Base-by-base conservation (phyloP, 805 yeast species). In the Candida taoyuanica region DNA sequence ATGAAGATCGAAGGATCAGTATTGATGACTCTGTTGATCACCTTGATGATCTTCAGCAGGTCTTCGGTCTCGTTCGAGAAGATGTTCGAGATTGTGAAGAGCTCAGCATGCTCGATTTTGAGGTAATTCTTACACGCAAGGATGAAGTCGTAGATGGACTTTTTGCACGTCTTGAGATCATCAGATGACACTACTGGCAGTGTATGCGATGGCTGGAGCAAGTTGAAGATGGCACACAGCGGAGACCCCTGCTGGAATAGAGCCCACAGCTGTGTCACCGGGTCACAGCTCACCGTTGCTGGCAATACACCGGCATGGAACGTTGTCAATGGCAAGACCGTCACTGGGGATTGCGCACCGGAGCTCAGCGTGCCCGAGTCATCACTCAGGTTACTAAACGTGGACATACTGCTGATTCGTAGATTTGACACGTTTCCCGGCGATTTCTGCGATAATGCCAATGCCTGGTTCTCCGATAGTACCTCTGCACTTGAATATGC, bases 181-280 rank as follows among this genome's bases (percentile, higher is more conserved):
- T 84, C 91, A 24, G 91, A 78, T 15, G 82, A 74, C 6, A 82
- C 76, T 13, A 80, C 73, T 2, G 81, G 71, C 31, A 83, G 65
- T 38, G 79, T 76, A 38, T 72, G 70, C 27, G 70, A 71, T 2
- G 81, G 80, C 38, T 70, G 70, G 16, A 87, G 71, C 12, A 78
- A 67, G 62, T 93, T 91, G 67, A 83, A 86, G 7, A 91, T 65
- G 29, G 86, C 74, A 60, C 98, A 89, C 29, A 93, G 67, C 4
- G 98, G 95, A 3, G 94, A 81, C 9, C 98, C 98, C 53, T 85
- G 87, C 53, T 91, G 94, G 53, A 93, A 80, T 24, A 93, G 65
- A 48, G 86, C 81, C 78, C 96, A 85, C 30, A 93, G 58, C 46
- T 87, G 89, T 2, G 96, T 87, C 3, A 85, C 97, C 3, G 98